Percentiles rank a stretch among this genome's conserved stretches.
These are phyloP conservation scores for Baudoinia panamericana DNA, from an alignment of 495 filamentous ascomycete species.

Conservation along the genomic window DNA sequence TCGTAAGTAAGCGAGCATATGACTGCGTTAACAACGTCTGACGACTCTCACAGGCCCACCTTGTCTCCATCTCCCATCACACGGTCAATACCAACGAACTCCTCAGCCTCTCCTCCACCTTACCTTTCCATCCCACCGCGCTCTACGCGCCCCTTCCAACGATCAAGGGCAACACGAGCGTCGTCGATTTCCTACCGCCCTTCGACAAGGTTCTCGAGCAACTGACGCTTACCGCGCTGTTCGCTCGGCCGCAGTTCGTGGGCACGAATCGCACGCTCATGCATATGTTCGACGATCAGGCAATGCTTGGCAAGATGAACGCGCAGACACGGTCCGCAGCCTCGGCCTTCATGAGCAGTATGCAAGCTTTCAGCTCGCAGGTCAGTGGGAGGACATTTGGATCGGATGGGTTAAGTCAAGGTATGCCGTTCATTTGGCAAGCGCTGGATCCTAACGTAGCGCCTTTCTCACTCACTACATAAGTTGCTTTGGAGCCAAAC, in stretches of 20 bases:
- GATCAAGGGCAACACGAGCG: slow-evolving; percentile 23
- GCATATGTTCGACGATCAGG: slow-evolving; percentile 25
- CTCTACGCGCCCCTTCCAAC: slow-evolving; percentile 28
- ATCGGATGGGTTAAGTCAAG: slow-evolving; percentile 25
- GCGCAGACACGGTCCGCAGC: too few relatives aligned
- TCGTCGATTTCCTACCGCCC: slow-evolving; percentile 25
- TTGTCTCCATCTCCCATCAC: slow-evolving; percentile 23
- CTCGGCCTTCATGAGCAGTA: too few relatives aligned
- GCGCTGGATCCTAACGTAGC: slow-evolving; percentile 23
- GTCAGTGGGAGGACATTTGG: slow-evolving; percentile 26
- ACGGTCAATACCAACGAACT: slow-evolving; percentile 26
- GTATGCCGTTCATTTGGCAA: slow-evolving; percentile 33
- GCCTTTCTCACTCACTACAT: slow-evolving; percentile 4
- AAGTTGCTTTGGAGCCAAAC: background rate
- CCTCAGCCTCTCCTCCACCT: slow-evolving; percentile 19
- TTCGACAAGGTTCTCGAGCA: too few relatives aligned
- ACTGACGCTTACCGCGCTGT: slow-evolving; percentile 20
- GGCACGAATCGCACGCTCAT: slow-evolving; percentile 21
- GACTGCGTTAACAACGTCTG: background rate
- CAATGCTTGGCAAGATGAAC: slow-evolving; percentile 15
- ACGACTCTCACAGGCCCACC: background rate
- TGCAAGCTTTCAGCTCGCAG: slow-evolving; percentile 23
- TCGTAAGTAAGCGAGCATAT: slow-evolving; percentile 23
- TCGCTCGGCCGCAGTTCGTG: slow-evolving; percentile 23
- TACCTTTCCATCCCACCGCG: slow-evolving; percentile 29